Evolutionary conservation across 371 early-diverging fungal species (phyloP).

Genomic region (Mortierella sp.): DNA sequence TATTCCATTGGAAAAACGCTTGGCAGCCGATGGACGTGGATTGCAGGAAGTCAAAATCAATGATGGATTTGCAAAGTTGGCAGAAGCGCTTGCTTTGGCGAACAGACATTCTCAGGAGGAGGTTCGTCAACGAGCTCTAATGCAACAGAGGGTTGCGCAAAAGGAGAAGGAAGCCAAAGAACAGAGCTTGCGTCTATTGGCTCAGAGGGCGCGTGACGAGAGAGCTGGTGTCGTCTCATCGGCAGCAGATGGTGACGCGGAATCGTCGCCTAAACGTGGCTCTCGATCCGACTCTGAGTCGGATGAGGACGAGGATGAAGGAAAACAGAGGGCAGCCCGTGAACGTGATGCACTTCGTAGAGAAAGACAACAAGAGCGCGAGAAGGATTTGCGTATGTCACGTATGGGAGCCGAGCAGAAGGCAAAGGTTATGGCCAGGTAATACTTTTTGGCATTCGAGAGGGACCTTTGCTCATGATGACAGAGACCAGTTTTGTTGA

Average conservation of each 20-base stretch:
- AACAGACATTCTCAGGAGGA: constrained; percentile 95
- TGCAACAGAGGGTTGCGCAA: constrained; percentile 92
- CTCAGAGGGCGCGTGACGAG: constrained; percentile 94
- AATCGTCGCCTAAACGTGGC: constrained; percentile 4
- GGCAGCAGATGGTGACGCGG: constrained; percentile 4
- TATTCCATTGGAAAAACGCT: constrained; percentile 96
- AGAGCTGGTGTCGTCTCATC: constrained; percentile 56
- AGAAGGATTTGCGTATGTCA: constrained; percentile 88
- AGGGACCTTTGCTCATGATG: not conserved
- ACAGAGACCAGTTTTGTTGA: too few species aligned
- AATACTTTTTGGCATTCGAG: constrained; percentile 3
- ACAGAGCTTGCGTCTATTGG: constrained; percentile 85
- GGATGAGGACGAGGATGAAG: constrained; percentile 64
- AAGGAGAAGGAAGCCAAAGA: constrained; percentile 96
- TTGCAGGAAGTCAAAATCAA: constrained; percentile 92
- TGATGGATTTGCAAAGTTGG: constrained; percentile 94
- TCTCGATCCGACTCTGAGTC: constrained; percentile 48
- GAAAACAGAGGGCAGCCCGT: constrained; percentile 56
- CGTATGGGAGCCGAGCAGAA: constrained; percentile 92
- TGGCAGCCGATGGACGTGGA: constrained; percentile 97
- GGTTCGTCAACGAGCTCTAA: constrained; percentile 86
- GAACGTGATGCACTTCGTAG: constrained; percentile 92
- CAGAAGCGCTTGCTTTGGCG: constrained; percentile 94
- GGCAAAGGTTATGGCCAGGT: constrained; percentile 81
- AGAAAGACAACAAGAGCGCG: constrained; percentile 85